Evolutionary conservation across 306 rosid genomes (phyloP).

Genomic region (Quercus gilva): DNA sequence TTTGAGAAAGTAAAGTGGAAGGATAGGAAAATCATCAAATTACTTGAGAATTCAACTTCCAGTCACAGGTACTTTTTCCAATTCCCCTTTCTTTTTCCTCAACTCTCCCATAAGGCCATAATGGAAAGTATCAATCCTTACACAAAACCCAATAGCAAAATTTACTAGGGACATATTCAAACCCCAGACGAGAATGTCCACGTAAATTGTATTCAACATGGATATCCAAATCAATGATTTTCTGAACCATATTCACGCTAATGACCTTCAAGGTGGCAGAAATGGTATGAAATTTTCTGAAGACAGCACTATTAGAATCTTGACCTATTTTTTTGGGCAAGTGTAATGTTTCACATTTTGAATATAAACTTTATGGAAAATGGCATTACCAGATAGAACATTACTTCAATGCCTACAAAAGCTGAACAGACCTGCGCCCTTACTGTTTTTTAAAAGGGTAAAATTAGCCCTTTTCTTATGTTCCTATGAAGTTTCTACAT

Average conservation of each 20-base stretch:
- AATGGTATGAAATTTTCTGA: neutral
- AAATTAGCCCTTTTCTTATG: neutral
- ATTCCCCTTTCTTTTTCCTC: neutral
- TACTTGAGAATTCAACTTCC: slow-evolving; percentile 4
- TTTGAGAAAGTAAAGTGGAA: neutral
- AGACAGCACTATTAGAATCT: no score
- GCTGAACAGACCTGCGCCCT: neutral
- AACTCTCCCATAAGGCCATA: neutral
- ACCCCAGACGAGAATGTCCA: neutral
- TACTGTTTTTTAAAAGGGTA: neutral
- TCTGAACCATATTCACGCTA: neutral
- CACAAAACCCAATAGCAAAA: neutral
- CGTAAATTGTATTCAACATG: neutral
- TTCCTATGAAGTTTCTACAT: neutral
- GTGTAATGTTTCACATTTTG: neutral
- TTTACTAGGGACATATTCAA: neutral
- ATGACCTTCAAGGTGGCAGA: slow-evolving; percentile 7
- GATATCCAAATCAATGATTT: neutral
- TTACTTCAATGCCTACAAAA: neutral
- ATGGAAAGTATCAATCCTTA: neutral
- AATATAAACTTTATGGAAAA: no score
- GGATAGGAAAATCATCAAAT: neutral
- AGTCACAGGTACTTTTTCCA: neutral
- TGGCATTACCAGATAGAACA: neutral
- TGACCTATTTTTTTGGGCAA: neutral